Conservation (phyloP, 148 eudicot species). For the Rhododendron williamsianum region DNA sequence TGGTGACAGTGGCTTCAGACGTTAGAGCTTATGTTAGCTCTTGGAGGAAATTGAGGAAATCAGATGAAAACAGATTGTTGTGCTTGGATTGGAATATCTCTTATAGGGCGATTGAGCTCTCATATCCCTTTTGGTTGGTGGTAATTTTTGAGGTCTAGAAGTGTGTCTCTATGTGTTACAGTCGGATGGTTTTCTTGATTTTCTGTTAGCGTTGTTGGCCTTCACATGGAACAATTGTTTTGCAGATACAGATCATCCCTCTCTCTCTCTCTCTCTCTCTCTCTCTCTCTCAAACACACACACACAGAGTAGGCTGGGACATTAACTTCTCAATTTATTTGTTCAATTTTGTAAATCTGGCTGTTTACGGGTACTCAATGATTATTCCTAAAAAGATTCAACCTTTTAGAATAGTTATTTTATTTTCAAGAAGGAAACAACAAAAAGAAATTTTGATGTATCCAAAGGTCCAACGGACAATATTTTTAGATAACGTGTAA, state of each 20-base stretch:
- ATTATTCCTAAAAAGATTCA: too few species aligned
- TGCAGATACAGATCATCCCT: background rate
- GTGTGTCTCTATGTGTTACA: background rate
- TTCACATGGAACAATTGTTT: background rate
- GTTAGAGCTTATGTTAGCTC: background rate
- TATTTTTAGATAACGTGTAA: too few species aligned
- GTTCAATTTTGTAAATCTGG: too few species aligned
- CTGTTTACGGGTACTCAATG: too few species aligned
- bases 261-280: background rate
- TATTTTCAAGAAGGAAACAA: too few species aligned
- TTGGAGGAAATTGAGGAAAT: too few species aligned
- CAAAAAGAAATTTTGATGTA: too few species aligned
- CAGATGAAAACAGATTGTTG: background rate
- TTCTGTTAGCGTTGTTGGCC: background rate
- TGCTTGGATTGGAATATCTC: background rate
- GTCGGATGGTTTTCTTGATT: background rate
- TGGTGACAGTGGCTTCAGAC: background rate
- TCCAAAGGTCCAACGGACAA: too few species aligned
- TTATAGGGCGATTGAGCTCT: background rate
- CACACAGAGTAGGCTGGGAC: background rate
- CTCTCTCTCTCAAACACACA: background rate
- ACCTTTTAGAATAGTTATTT: too few species aligned
- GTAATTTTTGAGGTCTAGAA: background rate
- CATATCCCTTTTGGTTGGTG: background rate
- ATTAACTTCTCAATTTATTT: too few species aligned